A percentile compares a stretch with the other conserved stretches of the same genome.
Conservation (phyloP, 495 filamentous ascomycete species). For the Hypoxylon rickii region DNA sequence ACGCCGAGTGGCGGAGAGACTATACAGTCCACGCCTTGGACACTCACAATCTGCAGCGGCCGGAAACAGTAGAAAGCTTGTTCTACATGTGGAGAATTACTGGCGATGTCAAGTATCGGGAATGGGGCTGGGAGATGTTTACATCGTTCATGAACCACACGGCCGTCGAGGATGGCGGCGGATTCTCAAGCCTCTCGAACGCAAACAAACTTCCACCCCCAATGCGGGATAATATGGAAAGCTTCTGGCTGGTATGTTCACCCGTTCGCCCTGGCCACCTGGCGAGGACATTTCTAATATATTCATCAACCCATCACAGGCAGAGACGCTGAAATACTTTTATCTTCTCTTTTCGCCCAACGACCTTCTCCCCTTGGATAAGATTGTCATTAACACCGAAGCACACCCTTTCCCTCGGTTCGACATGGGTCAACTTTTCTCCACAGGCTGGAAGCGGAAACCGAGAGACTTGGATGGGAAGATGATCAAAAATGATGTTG, state of each 20-base stretch:
- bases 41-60: constrained; percentile 90
- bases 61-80: constrained; percentile 91
- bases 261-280: not conserved
- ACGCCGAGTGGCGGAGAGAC: constrained; percentile 71
- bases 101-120: constrained; percentile 83
- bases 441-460: constrained; percentile 87
- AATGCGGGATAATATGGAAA: constrained; percentile 84
- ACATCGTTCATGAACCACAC: constrained; percentile 86
- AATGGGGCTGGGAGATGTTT: constrained; percentile 99
- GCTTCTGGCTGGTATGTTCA: constrained; percentile 82
- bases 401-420: constrained; percentile 91
- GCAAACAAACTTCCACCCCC: constrained; percentile 69
- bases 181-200: constrained; percentile 81
- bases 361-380: constrained; percentile 80
- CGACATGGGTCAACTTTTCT: constrained; percentile 73
- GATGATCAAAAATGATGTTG: constrained; percentile 22
- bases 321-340: constrained; percentile 97
- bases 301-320: constrained; percentile 52
- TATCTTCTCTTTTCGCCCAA: constrained; percentile 90
- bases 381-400: constrained; percentile 94
- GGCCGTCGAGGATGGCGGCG: constrained; percentile 70
- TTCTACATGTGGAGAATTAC: constrained; percentile 99
- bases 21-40: constrained; percentile 76
- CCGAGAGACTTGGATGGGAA: constrained; percentile 52
- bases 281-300: too few relatives aligned